These are phyloP conservation scores for Lipomyces orientalis DNA, from an alignment of 805 yeast genomes.

Conservation along the genomic window DNA sequence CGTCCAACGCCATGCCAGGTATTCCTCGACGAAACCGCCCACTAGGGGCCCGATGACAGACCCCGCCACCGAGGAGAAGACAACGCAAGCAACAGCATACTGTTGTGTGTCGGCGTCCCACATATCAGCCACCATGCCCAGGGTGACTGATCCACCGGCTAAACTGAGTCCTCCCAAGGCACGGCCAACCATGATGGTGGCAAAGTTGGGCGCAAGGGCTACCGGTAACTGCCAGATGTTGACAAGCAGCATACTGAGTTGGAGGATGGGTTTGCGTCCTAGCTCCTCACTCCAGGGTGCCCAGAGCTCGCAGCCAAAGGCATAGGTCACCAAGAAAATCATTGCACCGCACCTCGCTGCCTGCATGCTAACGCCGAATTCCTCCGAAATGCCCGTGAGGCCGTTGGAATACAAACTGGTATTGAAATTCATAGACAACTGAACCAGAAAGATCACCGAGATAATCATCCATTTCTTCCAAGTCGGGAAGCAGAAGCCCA, in stretches of 20 bases:
- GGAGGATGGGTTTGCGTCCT: conserved; percentile 59
- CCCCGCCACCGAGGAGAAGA: conserved; percentile 64
- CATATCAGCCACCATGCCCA: conserved; percentile 64
- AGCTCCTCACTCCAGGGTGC: conserved; percentile 74
- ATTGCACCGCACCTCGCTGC: conserved; percentile 64
- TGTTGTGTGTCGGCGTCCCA: conserved; percentile 72
- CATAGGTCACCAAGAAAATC: conserved; percentile 64
- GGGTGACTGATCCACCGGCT: conserved; percentile 79
- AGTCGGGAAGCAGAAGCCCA: conserved; percentile 47
- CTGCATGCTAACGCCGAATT: conserved; percentile 61
- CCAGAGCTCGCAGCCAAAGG: conserved; percentile 47
- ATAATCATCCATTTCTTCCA: conserved; percentile 48
- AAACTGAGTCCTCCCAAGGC: conserved; percentile 81
- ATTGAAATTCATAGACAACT: conserved; percentile 52
- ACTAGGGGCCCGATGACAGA: conserved; percentile 56
- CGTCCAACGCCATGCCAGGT: conserved; percentile 65
- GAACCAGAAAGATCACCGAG: conserved; percentile 49
- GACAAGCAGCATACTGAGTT: conserved; percentile 36
- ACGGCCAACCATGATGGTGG: conserved; percentile 65
- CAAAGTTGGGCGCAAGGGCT: conserved; percentile 61
- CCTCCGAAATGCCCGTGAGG: conserved; percentile 56
- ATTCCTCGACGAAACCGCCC: conserved; percentile 60
- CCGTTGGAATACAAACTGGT: conserved; percentile 62
- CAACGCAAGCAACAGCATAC: conserved; percentile 73
- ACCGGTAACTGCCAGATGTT: conserved; percentile 50